Conservation (phyloP, 164 flowering plant species). For the Annona squamosa region DNA sequence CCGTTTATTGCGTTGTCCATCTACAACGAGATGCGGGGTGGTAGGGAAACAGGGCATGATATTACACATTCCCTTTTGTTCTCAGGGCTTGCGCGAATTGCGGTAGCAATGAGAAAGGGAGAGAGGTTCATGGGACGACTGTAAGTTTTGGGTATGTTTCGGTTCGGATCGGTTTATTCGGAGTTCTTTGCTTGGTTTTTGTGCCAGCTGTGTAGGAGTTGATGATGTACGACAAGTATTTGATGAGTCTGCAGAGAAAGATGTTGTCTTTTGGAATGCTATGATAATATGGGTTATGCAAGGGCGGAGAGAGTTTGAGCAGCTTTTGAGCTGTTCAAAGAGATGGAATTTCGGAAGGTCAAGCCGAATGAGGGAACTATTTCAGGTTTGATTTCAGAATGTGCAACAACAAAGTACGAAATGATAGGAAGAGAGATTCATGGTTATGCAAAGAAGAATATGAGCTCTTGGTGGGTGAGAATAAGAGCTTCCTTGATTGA, state of each 20-base stretch:
- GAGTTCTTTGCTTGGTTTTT: constrained; percentile 21
- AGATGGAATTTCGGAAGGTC: background rate
- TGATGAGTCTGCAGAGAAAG: constrained; percentile 14
- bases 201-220: constrained; percentile 12
- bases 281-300: constrained; percentile 15
- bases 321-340: constrained; percentile 1
- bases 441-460: background rate
- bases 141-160: constrained; percentile 11
- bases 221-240: constrained; percentile 8
- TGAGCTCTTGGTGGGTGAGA: background rate
- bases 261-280: constrained; percentile 17
- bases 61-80: constrained; percentile 18
- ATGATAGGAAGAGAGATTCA: background rate
- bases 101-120: constrained; percentile 5
- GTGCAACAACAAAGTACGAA: background rate
- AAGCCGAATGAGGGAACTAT: background rate
- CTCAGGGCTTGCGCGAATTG: constrained; percentile 12
- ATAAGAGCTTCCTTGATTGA: background rate
- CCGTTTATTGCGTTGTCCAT: constrained; percentile 7
- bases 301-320: constrained; percentile 10
- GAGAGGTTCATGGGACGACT: constrained; percentile 15
- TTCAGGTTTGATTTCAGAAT: background rate
- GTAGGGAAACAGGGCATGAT: constrained; percentile 8
- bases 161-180: constrained; percentile 5
- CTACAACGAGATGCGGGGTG: constrained; percentile 13